These are phyloP conservation scores for Penicillium robsamsonii DNA, from an alignment of 495 filamentous ascomycete species.

Conservation along the genomic window DNA sequence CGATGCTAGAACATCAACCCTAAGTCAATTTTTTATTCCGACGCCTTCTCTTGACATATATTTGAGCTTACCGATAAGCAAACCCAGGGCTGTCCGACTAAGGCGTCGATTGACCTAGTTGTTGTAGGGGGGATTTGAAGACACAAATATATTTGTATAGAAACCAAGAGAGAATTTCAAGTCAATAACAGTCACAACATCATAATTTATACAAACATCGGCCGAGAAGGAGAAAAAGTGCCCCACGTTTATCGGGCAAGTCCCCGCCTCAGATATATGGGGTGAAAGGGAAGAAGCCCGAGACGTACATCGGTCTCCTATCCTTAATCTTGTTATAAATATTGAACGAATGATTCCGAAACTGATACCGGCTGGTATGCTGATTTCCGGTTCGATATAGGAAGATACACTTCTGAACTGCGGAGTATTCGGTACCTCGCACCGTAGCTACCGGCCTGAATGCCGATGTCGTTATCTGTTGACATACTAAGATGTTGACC, in stretches of 20 bases:
- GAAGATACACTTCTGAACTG: background rate
- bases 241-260: conserved; percentile 23
- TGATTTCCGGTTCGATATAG: background rate
- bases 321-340: too few species aligned
- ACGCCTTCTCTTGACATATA: conserved; percentile 12
- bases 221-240: conserved; percentile 13
- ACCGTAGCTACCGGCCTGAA: background rate
- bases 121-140: background rate
- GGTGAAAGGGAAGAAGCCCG: too few species aligned
- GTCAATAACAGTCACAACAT: conserved; percentile 8
- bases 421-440: background rate
- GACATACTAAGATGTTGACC: background rate
- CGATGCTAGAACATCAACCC: background rate
- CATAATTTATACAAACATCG: conserved; percentile 13
- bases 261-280: conserved; percentile 15
- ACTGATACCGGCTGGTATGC: too few species aligned
- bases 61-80: conserved; percentile 2
- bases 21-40: background rate
- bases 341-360: too few species aligned
- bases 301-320: too few species aligned
- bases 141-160: background rate
- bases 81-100: background rate
- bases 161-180: background rate
- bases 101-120: background rate
- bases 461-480: background rate